These are phyloP conservation scores for Colletotrichum horii DNA, from an alignment of 2,329 filamentous ascomycete genomes.

Conservation along the genomic window DNA sequence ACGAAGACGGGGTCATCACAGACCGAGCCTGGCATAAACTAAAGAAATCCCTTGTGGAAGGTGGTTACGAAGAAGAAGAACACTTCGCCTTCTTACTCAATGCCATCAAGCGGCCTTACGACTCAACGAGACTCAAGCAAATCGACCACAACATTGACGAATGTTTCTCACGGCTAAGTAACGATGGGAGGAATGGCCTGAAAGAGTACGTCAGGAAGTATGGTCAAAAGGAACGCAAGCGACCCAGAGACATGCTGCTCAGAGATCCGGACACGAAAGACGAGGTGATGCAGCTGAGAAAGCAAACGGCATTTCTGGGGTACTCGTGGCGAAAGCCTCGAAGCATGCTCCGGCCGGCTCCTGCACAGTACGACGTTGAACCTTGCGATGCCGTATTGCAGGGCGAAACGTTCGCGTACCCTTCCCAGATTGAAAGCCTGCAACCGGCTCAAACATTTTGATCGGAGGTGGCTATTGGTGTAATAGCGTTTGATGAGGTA, in stretches of 20 bases:
- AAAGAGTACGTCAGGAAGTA: conserved; percentile 57
- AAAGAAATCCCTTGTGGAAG: neutral
- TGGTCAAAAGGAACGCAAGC: conserved; percentile 72
- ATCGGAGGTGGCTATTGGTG: neutral
- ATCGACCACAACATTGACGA: conserved; percentile 55
- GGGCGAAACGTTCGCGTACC: neutral
- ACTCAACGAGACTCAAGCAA: conserved; percentile 51
- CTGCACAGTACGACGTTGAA: neutral
- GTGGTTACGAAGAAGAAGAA: neutral
- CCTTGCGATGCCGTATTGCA: neutral
- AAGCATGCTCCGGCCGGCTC: neutral
- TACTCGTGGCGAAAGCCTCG: conserved; percentile 77
- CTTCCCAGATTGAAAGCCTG: neutral
- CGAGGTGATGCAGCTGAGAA: conserved; percentile 79
- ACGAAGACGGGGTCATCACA: neutral
- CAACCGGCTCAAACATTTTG: neutral
- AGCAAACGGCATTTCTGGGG: conserved; percentile 83
- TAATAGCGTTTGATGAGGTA: neutral
- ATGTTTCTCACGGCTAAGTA: conserved; percentile 32
- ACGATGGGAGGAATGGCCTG: conserved; percentile 45
- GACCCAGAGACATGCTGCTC: conserved; percentile 84
- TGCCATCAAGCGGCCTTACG: conserved; percentile 53
- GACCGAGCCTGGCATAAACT: neutral
- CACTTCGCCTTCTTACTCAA: conserved; percentile 27
- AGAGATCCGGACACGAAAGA: conserved; percentile 72